A percentile compares a stretch with the other conserved stretches of the same genome.
Evolutionary conservation across 1,139 yeast species (phyloP).

Genomic region (Protomyces lactucae-debilis): DNA sequence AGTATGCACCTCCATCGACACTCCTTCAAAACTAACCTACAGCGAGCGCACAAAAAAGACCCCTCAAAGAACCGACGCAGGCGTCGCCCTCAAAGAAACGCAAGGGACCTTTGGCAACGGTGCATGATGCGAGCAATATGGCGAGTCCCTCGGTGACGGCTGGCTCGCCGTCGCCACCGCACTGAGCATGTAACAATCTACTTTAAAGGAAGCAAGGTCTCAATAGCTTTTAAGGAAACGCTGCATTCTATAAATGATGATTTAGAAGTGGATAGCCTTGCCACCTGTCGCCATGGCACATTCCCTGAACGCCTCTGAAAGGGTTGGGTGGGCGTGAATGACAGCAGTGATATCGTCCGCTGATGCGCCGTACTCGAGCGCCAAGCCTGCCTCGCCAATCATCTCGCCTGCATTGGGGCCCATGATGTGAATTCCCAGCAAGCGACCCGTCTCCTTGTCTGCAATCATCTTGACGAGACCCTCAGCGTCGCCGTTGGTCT

Average conservation of each 20-base stretch:
- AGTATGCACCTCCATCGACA: constrained; percentile 3
- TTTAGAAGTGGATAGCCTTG: constrained; percentile 78
- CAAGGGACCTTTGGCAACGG: not conserved
- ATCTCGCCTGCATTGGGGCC: constrained; percentile 99
- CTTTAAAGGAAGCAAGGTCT: too few species aligned
- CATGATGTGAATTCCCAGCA: constrained; percentile 92
- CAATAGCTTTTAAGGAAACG: too few species aligned
- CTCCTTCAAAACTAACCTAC: not conserved
- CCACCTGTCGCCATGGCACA: constrained; percentile 91
- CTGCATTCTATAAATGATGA: too few species aligned
- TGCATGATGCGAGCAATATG: not conserved
- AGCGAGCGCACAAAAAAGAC: constrained; percentile 21
- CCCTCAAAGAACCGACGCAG: constrained; percentile 19
- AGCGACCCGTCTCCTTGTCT: constrained; percentile 95
- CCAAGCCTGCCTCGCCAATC: constrained; percentile 98
- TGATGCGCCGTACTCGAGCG: constrained; percentile 97
- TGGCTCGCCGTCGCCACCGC: not conserved
- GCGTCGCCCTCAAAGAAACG: constrained; percentile 21
- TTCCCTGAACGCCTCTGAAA: constrained; percentile 97
- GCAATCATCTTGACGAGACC: constrained; percentile 95
- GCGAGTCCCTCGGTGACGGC: not conserved
- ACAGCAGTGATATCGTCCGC: constrained; percentile 97
- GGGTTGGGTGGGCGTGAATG: constrained; percentile 98
- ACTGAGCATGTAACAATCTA: too few species aligned
- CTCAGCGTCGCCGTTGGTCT: constrained; percentile 94